Conservation (phyloP, 2,329 filamentous ascomycete species). For the Chaetomium sp. region DNA sequence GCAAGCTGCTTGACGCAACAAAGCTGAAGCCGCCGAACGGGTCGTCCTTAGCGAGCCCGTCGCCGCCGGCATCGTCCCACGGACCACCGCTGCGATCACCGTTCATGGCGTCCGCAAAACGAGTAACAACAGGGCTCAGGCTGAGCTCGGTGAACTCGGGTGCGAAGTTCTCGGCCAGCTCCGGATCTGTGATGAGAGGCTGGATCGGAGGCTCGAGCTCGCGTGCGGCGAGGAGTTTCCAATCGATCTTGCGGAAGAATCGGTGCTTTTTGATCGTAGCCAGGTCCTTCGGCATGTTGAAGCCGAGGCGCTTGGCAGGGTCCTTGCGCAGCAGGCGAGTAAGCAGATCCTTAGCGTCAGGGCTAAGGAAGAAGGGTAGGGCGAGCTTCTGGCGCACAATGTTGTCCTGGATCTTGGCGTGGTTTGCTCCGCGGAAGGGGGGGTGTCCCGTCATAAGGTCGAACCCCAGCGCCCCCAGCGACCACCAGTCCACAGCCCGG, state of each 20-base stretch:
- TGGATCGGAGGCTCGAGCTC: conserved; percentile 85
- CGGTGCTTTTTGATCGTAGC: conserved; percentile 81
- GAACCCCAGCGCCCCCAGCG: conserved; percentile 83
- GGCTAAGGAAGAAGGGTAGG: conserved; percentile 82
- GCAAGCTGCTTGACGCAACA: conserved; percentile 51
- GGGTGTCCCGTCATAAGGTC: conserved; percentile 89
- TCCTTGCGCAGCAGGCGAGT: conserved; percentile 88
- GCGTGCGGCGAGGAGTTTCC: conserved; percentile 75
- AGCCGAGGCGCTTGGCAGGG: conserved; percentile 80
- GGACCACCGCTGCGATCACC: neutral
- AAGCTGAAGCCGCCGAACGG: conserved; percentile 60
- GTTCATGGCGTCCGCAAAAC: conserved; percentile 27
- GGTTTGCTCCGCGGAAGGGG: conserved; percentile 84
- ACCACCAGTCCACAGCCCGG: conserved; percentile 98
- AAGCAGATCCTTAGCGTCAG: conserved; percentile 90
- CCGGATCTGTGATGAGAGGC: conserved; percentile 90
- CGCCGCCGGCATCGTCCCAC: neutral
- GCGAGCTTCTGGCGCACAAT: conserved; percentile 88
- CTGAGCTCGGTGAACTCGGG: conserved; percentile 84
- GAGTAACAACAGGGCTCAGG: conserved; percentile 62
- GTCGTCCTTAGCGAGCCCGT: conserved; percentile 41
- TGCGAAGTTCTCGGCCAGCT: conserved; percentile 93
- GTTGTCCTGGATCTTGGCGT: conserved; percentile 91
- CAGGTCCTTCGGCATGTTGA: conserved; percentile 83
- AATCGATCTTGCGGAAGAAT: conserved; percentile 96